These are phyloP conservation scores for Datura wrightii DNA, from an alignment of 257 asterid genomes.

Conservation along the genomic window DNA sequence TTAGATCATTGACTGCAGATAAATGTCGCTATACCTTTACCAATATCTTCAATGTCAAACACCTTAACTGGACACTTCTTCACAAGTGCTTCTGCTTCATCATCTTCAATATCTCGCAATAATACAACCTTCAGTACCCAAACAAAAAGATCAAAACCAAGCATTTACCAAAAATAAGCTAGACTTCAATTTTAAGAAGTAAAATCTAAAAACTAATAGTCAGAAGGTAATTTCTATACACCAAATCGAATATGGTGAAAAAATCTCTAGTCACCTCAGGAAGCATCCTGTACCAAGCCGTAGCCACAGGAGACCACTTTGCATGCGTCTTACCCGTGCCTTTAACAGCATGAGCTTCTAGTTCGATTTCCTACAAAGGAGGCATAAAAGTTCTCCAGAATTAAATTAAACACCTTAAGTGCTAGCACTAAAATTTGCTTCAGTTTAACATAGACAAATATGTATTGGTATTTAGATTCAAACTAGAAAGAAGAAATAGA, in stretches of 20 bases:
- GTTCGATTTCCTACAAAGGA: conserved; percentile 79
- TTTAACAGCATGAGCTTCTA: conserved; percentile 98
- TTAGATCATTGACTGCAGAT: background rate
- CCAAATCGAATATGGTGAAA: background rate
- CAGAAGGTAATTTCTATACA: background rate
- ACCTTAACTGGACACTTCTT: conserved; percentile 87
- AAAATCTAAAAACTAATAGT: background rate
- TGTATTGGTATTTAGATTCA: background rate
- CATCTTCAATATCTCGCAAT: conserved; percentile 75
- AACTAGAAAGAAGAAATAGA: background rate
- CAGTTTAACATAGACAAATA: background rate
- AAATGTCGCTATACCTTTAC: conserved; percentile 55
- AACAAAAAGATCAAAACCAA: conserved; percentile 9
- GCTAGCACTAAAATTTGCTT: background rate
- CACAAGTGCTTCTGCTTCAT: conserved; percentile 78
- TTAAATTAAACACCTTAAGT: background rate
- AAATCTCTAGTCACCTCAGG: conserved; percentile 72
- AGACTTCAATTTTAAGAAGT: background rate
- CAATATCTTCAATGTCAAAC: conserved; percentile 90
- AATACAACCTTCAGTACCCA: conserved; percentile 58
- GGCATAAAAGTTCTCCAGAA: conserved; percentile 5
- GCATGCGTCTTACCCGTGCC: conserved; percentile 97
- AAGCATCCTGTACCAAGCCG: conserved; percentile 98
- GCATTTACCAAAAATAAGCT: background rate
- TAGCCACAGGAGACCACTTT: conserved; percentile 99